A percentile compares a stretch with the other conserved stretches of the same genome.
Conservation (phyloP, 345 rosid genomes). For the Reutealis trisperma region DNA sequence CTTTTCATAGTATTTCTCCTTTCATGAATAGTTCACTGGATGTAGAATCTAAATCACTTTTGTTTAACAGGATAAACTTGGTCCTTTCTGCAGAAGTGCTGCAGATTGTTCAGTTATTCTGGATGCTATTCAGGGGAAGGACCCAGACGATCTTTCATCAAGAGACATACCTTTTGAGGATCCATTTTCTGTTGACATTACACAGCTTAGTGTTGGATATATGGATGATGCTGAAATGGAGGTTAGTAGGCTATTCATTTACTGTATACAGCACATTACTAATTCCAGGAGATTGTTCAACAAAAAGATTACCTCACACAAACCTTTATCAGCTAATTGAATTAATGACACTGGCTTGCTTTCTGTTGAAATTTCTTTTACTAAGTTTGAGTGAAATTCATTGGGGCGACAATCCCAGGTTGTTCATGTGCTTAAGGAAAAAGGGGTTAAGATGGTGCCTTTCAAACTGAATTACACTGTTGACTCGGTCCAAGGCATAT, state of each 20-base stretch:
- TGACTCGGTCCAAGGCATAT: conserved; percentile 76
- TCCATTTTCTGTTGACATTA: conserved; percentile 76
- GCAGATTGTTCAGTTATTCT: conserved; percentile 64
- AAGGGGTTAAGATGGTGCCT: conserved; percentile 82
- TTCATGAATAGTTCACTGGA: background rate
- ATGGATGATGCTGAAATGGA: conserved; percentile 86
- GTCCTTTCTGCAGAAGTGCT: conserved; percentile 73
- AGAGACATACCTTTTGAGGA: conserved; percentile 60
- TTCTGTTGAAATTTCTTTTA: background rate
- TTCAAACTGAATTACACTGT: conserved; percentile 72
- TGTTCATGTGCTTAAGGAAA: conserved; percentile 62
- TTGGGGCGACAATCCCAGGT: conserved; percentile 44
- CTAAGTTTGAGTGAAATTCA: conserved; percentile 1
- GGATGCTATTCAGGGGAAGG: conserved; percentile 73
- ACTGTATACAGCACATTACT: background rate
- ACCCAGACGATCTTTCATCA: conserved; percentile 77
- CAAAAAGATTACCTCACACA: background rate
- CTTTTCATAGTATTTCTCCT: background rate
- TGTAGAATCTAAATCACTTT: conserved; percentile 4
- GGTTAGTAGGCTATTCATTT: conserved; percentile 40
- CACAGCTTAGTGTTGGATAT: conserved; percentile 78
- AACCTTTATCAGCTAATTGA: background rate
- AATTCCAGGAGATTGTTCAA: background rate
- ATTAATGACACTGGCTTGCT: background rate
- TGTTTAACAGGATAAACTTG: conserved; percentile 70